Evolutionary conservation across 306 rosid genomes (phyloP), one percentile per base, ranked within the genome.

Genomic region (Lathyrus sativus): DNA sequence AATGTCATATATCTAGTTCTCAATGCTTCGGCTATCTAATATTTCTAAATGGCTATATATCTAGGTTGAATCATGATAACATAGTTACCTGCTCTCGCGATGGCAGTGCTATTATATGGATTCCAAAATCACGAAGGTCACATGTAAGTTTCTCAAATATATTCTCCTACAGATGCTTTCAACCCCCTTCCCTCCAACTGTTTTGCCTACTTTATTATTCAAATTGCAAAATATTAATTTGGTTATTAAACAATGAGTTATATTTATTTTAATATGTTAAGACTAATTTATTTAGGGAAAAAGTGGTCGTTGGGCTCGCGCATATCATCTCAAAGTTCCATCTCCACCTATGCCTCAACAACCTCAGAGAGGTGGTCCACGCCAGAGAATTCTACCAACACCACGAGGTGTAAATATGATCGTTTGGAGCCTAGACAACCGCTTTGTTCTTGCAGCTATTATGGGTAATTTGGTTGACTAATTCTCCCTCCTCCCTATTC

Each of bases 371-470:
- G 99, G 97, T 18, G 97, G 99, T 50, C 99, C 99, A 74, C 95
- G 95, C 45, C 99, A 90, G 80, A 87, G 97, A 74, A 88, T 88
- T 79, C 87, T 95, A 79, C 99, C 99, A 31, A 95, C 97, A 43
- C 99, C 97, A 72, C 99, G 96, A 38, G 97, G 97, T 83, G 99
- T 95, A 68, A 95, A 90, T 90, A 95, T 95, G 99, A 90, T 95
- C 70, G 82, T 84, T 74, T 95, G 99, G 99, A 95, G 99, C 86
- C 86, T 90, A 80, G 99, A 95, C 74, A 95, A 95, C 77, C 99
- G 97, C 62, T 95, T 95, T 78, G 99, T 95, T 74, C 96, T 95
- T 67, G 99, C 99, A 76, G 99, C 99, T 77, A 90, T 90, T 50
- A 95, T 90, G 99, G 99, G 97, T 90, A 74, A 65, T 81, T 75